Percentiles rank a stretch among this genome's conserved stretches.
phyloP scores from a whole-genome alignment of 129 eudicot species.

The carrot (Daucus carota) region DH1_v3.0 NC_030383.2:37732501-37733000 shows the following conservation, averaged over 20 bases:
- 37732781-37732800: constrained; percentile 94
- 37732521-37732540: neutral
- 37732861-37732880: constrained; percentile 96
- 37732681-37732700: constrained; percentile 92
- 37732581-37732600: constrained; percentile 31
- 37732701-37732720: constrained; percentile 45
- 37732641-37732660: constrained; percentile 87
- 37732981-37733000: constrained; percentile 3
- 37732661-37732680: constrained; percentile 99
- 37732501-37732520: neutral
- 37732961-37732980: constrained; percentile 11
- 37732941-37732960: constrained; percentile 44
- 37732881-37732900: constrained; percentile 82
- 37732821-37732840: constrained; percentile 96
- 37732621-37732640: constrained; percentile 93
- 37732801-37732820: constrained; percentile 97
- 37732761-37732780: constrained; percentile 6
- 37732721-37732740: neutral
- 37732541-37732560: neutral
- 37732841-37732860: constrained; percentile 97
- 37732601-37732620: constrained; percentile 94
- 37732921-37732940: constrained; percentile 65
- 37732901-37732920: constrained; percentile 87
- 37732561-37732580: neutral
- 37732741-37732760: neutral